Conservation (phyloP, 2,329 filamentous ascomycete species). For the Colletotrichum abscissum region DNA sequence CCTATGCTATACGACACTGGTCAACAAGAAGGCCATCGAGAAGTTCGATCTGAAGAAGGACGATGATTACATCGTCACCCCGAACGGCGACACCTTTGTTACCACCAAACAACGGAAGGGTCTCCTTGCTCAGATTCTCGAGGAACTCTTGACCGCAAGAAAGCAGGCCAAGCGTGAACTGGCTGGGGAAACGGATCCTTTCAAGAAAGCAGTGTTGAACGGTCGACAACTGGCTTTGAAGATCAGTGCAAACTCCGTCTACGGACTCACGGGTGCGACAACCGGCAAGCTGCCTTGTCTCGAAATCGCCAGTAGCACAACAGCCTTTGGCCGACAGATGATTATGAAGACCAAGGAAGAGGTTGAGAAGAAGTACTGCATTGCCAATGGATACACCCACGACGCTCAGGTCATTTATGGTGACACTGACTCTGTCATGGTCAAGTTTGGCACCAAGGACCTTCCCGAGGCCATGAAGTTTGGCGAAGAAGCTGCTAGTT, state of each 20-base stretch:
- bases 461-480: conserved; percentile 91
- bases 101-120: conserved; percentile 92
- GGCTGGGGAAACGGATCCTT: conserved; percentile 88
- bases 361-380: conserved; percentile 88
- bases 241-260: conserved; percentile 96
- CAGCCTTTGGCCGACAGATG: conserved; percentile 97
- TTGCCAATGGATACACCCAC: conserved; percentile 93
- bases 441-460: conserved; percentile 94
- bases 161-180: conserved; percentile 95
- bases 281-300: conserved; percentile 96
- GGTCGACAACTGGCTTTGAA: conserved; percentile 97
- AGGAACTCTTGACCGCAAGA: conserved; percentile 90
- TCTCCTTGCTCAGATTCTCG: conserved; percentile 92
- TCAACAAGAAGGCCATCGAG: conserved; percentile 83
- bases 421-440: conserved; percentile 99
- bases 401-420: conserved; percentile 98
- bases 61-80: conserved; percentile 96
- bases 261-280: conserved; percentile 95
- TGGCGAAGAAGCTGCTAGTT: conserved; percentile 91
- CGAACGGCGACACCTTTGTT: conserved; percentile 93
- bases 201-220: conserved; percentile 98
- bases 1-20: conserved; percentile 93
- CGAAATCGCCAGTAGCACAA: conserved; percentile 95
- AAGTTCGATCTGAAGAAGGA: conserved; percentile 83
- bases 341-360: conserved; percentile 98